These are phyloP conservation scores for Serendipita indica DNA, from an alignment of 768 basidiomycete species.

Conservation along the genomic window DNA sequence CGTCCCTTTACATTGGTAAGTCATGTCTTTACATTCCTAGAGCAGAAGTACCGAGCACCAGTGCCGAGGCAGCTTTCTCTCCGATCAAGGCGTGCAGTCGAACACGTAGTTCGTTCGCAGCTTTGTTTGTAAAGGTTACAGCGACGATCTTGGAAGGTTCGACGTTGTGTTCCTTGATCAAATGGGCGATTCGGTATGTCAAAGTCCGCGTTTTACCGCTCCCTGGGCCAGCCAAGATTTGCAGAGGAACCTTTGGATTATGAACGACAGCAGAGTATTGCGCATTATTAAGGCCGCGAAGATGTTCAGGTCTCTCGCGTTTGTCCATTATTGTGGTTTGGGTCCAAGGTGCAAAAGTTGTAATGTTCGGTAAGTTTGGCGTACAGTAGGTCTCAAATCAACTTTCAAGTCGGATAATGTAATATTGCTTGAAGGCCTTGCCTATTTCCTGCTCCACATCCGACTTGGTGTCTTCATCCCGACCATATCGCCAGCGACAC, in stretches of 20 bases:
- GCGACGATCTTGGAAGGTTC: constrained; percentile 50
- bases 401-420: not conserved
- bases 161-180: constrained; percentile 39
- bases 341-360: too few relatives aligned
- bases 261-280: constrained; percentile 36
- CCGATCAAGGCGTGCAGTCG: constrained; percentile 57
- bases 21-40: constrained; percentile 13
- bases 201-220: constrained; percentile 44
- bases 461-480: not conserved
- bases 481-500: not conserved
- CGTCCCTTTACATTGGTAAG: constrained; percentile 41
- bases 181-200: constrained; percentile 51
- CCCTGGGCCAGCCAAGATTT: constrained; percentile 72
- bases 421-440: too few relatives aligned
- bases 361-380: too few relatives aligned
- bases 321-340: too few relatives aligned
- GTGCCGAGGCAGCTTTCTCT: constrained; percentile 32
- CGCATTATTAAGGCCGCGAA: constrained; percentile 13
- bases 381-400: not conserved
- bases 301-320: not conserved
- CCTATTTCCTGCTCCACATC: too few relatives aligned
- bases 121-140: constrained; percentile 84
- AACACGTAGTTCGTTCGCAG: constrained; percentile 72
- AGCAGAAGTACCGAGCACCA: constrained; percentile 30
- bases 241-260: constrained; percentile 45